Base-by-base conservation (phyloP, 2,329 filamentous ascomycete species). In the Microascus cirrosus region DNA sequence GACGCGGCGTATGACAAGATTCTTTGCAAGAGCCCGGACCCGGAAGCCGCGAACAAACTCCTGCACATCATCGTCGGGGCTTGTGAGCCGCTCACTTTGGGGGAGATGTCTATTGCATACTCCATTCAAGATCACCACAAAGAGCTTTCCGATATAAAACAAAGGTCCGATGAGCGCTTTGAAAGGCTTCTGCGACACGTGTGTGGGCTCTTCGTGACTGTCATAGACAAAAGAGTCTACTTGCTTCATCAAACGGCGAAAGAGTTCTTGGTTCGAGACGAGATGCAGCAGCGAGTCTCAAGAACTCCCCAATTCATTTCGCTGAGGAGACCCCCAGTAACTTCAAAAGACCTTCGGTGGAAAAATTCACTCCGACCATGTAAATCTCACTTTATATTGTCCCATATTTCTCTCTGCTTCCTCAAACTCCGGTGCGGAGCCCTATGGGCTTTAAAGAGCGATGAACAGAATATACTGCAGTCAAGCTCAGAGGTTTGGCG, bases 151-250 rank as follows among this genome's bases (percentile, higher is more conserved):
- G 55, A 56, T 15, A 7, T 50, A 12, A 24, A 39, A 15, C 55
- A 50, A 7, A 20, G 22, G n/a, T 25, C 55, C 13, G 39, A 50
- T 15, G 34, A 56, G 0, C 60, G 60, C 1, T 61, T 65, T 25
- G 32, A 28, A 2, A 11, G 55, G 11, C 52, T 59, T 8, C 59
- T 68, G 13, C 57, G 68, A 22, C 59, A 66, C 2, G 57, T 61
- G 0, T 73, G 69, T 57, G 66, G 70, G 24, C 68, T 70, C 7
- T 71, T 73, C 59, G 62, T 70, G 0, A 63, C 61, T n/a, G 53
- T 68, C 34, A 60, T 22, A 15, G 58, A 65, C 24, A 45, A 45
- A n/a, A 66, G 59, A 6, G 62, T 68, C 28, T 64, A 61, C 60
- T 59, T 67, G 22, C 61, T 70, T 28, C 66, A 70, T 53, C 65